phyloP scores from a whole-genome alignment of 139 green algal genomes.

The Zygnema circumcarinatum region DNA sequence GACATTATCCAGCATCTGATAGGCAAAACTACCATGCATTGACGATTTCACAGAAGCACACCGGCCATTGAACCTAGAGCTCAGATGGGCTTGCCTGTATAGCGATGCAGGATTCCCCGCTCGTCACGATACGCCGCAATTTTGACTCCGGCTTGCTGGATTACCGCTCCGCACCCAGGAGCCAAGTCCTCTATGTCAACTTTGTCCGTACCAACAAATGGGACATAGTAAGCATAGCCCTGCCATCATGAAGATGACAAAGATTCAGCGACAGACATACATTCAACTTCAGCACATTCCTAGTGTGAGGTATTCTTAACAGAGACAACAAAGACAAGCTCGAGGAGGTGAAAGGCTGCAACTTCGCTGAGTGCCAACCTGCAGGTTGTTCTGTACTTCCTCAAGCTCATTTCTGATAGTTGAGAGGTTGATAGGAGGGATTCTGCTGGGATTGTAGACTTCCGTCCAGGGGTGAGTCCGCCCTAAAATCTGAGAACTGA shows the following conservation, averaged over 20 bases:
- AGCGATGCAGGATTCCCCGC: slow-evolving; percentile 17
- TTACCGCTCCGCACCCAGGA: slow-evolving; percentile 34
- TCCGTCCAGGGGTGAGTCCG: neutral
- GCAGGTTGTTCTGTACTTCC: neutral
- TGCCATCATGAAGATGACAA: neutral
- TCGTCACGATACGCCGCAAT: slow-evolving; percentile 46
- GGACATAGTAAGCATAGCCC: slow-evolving; percentile 42
- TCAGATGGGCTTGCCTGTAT: neutral
- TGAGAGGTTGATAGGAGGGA: neutral
- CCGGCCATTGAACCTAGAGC: too few relatives aligned
- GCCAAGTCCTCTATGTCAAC: slow-evolving; percentile 46
- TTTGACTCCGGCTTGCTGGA: slow-evolving; percentile 32
- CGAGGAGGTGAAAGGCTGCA: too few relatives aligned
- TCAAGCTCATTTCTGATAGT: neutral
- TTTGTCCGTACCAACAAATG: slow-evolving; percentile 46
- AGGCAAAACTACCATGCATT: too few relatives aligned
- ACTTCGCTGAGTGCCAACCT: too few relatives aligned
- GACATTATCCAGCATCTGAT: too few relatives aligned
- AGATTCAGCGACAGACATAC: too few relatives aligned
- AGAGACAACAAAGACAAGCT: too few relatives aligned
- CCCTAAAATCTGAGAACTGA: slow-evolving; percentile 66
- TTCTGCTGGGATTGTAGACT: neutral
- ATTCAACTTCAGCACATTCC: too few relatives aligned
- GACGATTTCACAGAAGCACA: too few relatives aligned
- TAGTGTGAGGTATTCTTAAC: too few relatives aligned